Base-by-base conservation (phyloP, 768 basidiomycete genomes). In the Podaxis mareebaensis region DNA sequence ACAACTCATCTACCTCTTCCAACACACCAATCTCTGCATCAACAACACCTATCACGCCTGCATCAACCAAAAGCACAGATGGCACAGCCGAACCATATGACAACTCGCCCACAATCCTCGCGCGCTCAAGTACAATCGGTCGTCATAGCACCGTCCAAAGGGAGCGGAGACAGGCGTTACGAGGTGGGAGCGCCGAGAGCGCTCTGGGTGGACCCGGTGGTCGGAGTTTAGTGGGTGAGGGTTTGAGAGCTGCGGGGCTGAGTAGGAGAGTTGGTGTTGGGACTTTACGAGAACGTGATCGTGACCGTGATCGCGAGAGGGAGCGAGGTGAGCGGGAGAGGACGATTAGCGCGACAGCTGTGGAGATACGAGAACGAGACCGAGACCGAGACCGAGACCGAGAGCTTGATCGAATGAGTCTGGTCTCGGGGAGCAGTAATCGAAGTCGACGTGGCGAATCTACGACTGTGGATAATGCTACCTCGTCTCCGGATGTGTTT, bases 181-280 rank as follows among this genome's bases (percentile, higher is more conserved):
- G 91, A 39, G 83, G 82, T 0, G 91, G 91, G 4, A 91, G 89
- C 70, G 88, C 85, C 2, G 92, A 92, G 75, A 90, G 84, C 69
- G 78, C 85, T 7, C 71, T 89, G 28, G 74, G 75, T 28, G 80
- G 73, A 64, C 72, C 71, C 40, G 77, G 75, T 13, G 72, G 84
- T 11, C 74, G 89, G 62, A 87, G 82, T 67, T 72, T 93, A 13
- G 72, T 90, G 8, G 85, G 88, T 3, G 89, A 92, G 72, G 86
- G 85, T 15, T 69, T 93, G 63, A 80, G 87, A 53, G 89, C 90
- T 0, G 90, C 91, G 0, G 92, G 91, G 10, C 76, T 92, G 61
- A 81, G 79, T 33, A 74, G 68, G 66, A 70, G 59, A 53, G 73
- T 68, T 11, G 68, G 66, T 53, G 66, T 58, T 46, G 64, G 57